phyloP scores from a whole-genome alignment of 495 filamentous ascomycete species.

The Aspergillus olivimuriae region DNA sequence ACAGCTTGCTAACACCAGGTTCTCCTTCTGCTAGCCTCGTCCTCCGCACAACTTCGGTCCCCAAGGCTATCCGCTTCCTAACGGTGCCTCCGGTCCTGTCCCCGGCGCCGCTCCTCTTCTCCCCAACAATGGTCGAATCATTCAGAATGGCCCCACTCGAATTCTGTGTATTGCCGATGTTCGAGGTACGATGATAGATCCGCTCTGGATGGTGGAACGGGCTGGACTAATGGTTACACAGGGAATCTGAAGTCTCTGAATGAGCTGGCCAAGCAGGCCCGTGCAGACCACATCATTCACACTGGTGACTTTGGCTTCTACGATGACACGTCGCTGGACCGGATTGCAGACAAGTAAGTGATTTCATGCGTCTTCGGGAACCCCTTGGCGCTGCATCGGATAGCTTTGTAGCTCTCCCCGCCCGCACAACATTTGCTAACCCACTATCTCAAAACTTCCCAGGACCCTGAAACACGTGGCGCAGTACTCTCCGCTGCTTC shows the following conservation, averaged over 20 bases:
- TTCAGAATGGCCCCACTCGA: slow-evolving; percentile 77
- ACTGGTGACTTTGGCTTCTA: slow-evolving; percentile 99
- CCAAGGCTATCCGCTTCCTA: slow-evolving; percentile 46
- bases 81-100: slow-evolving; percentile 42
- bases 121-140: slow-evolving; percentile 64
- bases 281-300: slow-evolving; percentile 94
- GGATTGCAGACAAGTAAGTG: slow-evolving; percentile 97
- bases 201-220: no score
- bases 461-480: slow-evolving; percentile 98
- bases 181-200: slow-evolving; percentile 58
- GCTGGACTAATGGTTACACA: slow-evolving; percentile 33
- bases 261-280: slow-evolving; percentile 86
- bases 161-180: slow-evolving; percentile 97
- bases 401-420: not conserved
- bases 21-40: slow-evolving; percentile 30
- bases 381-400: not conserved
- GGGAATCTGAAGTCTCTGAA: slow-evolving; percentile 95
- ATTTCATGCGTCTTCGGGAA: not conserved
- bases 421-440: not conserved
- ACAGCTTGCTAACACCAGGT: slow-evolving; percentile 11
- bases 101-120: slow-evolving; percentile 50
- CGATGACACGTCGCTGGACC: slow-evolving; percentile 89
- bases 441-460: slow-evolving; percentile 3
- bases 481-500: slow-evolving; percentile 93
- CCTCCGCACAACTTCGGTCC: slow-evolving; percentile 41